Conservation (phyloP, 2,329 filamentous ascomycete genomes). For the Botrytis porri region DNA sequence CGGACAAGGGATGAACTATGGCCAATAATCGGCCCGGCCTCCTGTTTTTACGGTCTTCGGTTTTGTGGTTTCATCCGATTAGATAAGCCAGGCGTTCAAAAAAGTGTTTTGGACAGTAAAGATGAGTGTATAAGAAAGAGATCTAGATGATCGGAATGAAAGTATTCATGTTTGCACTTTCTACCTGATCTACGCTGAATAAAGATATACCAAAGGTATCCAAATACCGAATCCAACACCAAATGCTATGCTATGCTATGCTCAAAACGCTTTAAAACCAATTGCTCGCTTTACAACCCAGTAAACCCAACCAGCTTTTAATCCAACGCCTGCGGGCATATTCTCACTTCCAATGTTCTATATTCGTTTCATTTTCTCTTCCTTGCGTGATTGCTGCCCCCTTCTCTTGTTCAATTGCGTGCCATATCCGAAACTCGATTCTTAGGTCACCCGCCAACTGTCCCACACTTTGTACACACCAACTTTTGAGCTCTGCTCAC, state of each 20-base stretch:
- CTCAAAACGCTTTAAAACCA: background rate
- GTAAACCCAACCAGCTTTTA: background rate
- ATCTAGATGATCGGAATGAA: background rate
- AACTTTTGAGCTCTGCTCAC: conserved; percentile 53
- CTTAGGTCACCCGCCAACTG: conserved; percentile 27
- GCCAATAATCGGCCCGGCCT: background rate
- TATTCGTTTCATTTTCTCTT: background rate
- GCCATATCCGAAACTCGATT: background rate
- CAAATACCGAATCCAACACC: conserved; percentile 1
- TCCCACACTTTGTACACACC: conserved; percentile 58
- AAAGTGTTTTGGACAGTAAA: background rate
- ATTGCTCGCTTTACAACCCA: background rate
- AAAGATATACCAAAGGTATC: background rate
- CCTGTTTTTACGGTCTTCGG: background rate
- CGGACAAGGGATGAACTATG: background rate
- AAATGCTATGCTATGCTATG: conserved; percentile 3
- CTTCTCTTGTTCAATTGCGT: background rate
- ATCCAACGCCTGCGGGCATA: background rate
- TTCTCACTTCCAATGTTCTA: background rate
- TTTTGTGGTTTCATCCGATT: background rate
- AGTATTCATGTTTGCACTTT: background rate
- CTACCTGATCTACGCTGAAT: background rate
- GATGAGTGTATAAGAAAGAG: background rate
- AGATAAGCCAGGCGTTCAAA: background rate
- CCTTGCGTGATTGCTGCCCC: background rate